Evolutionary conservation across 169 alveolate genomes (phyloP), one percentile per base, ranked within the genome.

Genomic region (Plasmodium malariae): DNA sequence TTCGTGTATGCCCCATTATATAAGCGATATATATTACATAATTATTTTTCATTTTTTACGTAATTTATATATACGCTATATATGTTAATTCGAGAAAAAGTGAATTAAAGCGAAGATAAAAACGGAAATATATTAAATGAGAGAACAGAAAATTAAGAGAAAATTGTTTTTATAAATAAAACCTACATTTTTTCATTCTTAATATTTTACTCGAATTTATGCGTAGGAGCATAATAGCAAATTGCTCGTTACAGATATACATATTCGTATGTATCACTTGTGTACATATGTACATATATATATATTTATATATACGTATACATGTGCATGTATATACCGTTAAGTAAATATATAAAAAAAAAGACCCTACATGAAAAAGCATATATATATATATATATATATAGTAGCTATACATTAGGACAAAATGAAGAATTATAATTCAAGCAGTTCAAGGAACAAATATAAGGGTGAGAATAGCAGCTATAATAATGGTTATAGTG

Each of bases 381-480:
- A n/a, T n/a, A n/a, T n/a, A n/a, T n/a, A n/a, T n/a, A n/a, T n/a
- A n/a, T n/a, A 69, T n/a, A 69, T 26, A 60, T 9, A 17, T 62
- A 24, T 30, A 40, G 21, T 14, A 72, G 60, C 19, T 19, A 37
- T 3, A 32, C 59, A 28, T 72, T 43, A n/a, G 1, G 71, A 62
- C 9, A 76, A 83, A 83, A 83, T 83, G 91, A 83, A 83, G 24
- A 83, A 83, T 48, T 83, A 83, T 34, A 83, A 83, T 45, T 34
- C 60, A 11, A 67, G 51, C 26, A 83, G 62, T 59, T 30, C 57
- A 11, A 45, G 73, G 45, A 83, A 71, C 59, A 83, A 83, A 83
- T 14, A 9, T 28, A 83, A 83, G 37, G 85, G 71, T n/a, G 91
- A 83, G 24, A 68, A 83, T 19, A 70, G 37, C 26, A 43, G 48